Evolutionary conservation across 83 land plant genomes (phyloP).

Genomic region (Isoetes engelmannii): DNA sequence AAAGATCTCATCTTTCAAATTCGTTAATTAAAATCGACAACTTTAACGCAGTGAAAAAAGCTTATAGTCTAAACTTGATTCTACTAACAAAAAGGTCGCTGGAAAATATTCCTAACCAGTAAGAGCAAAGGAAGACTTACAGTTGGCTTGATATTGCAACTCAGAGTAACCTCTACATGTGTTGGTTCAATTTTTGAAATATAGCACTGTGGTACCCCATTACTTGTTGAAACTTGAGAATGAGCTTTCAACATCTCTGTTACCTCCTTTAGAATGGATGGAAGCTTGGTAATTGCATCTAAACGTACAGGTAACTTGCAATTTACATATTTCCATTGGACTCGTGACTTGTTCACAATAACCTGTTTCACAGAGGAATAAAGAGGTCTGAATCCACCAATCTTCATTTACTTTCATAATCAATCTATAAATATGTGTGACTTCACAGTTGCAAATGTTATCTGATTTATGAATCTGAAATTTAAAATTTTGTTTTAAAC

Average conservation of each 20-base stretch:
- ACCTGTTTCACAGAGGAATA: conserved; percentile 8
- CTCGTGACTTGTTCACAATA: conserved; percentile 35
- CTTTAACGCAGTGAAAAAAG: no score
- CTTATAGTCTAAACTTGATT: no score
- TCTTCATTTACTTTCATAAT: no score
- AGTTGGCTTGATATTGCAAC: conserved; percentile 27
- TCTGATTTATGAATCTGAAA: no score
- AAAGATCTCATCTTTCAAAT: no score
- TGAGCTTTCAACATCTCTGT: conserved; percentile 19
- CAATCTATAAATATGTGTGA: no score
- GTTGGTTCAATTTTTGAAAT: conserved; percentile 18
- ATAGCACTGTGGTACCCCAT: conserved; percentile 24
- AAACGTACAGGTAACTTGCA: conserved; percentile 25
- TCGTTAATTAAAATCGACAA: no score
- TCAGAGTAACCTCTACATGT: conserved; percentile 14
- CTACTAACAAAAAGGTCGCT: no score
- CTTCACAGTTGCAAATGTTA: no score
- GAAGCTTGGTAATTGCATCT: conserved; percentile 18
- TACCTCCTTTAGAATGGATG: conserved; percentile 15
- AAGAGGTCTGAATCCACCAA: no score
- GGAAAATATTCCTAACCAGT: no score
- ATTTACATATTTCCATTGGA: conserved; percentile 17
- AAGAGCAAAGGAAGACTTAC: conserved; percentile 5
- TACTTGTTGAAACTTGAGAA: conserved; percentile 19
- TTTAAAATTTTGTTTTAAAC: no score